These are phyloP conservation scores for Xerocomellus intermedius DNA, from an alignment of 768 basidiomycete genomes.

Conservation along the genomic window DNA sequence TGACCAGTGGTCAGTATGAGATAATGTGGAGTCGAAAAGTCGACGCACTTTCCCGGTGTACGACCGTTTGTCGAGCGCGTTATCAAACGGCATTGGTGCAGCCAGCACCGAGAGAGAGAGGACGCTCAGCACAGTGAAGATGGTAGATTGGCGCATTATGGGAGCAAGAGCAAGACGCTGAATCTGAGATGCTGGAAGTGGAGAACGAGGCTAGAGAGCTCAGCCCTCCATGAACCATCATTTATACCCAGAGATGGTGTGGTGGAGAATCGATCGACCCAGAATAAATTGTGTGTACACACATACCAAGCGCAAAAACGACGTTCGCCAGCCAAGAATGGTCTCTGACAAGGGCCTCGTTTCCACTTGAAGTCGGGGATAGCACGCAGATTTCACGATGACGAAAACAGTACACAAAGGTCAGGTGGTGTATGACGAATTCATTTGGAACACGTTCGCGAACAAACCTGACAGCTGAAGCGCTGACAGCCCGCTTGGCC, in stretches of 20 bases:
- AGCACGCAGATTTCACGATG: neutral
- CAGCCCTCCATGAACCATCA: neutral
- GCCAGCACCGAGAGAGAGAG: conserved; percentile 42
- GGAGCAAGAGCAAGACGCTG: neutral
- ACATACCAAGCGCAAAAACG: too few species aligned
- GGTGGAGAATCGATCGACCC: conserved; percentile 7
- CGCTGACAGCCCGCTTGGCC: neutral
- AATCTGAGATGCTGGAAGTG: neutral
- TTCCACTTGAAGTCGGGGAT: too few species aligned
- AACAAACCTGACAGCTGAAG: neutral
- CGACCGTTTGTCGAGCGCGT: conserved; percentile 47
- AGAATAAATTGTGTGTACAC: conserved; percentile 6
- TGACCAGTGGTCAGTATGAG: conserved; percentile 3
- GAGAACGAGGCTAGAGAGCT: neutral
- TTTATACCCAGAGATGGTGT: conserved; percentile 21
- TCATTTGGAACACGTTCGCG: neutral
- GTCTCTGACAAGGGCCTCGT: too few species aligned
- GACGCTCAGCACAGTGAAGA: conserved; percentile 40
- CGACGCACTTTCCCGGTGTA: conserved; percentile 51
- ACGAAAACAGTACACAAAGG: neutral
- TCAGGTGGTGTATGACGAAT: neutral
- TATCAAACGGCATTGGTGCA: conserved; percentile 26
- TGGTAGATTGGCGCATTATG: conserved; percentile 17
- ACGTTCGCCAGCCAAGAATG: too few species aligned
- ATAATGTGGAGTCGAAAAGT: neutral